Conservation (phyloP, 2,329 filamentous ascomycete genomes). For the Pestalotiopsis sp. region DNA sequence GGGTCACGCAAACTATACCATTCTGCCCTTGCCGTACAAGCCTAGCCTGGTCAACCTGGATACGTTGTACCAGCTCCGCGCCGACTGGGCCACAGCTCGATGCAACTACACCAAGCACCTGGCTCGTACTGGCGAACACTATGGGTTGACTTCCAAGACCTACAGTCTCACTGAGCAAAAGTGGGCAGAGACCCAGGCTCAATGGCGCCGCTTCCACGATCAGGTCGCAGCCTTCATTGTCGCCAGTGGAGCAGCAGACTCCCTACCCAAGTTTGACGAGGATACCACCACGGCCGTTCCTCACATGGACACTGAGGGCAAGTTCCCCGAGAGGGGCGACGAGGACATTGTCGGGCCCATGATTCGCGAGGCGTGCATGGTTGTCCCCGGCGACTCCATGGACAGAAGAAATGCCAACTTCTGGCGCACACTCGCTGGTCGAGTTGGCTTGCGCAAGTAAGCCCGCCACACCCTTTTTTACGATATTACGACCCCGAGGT, state of each 20-base stretch:
- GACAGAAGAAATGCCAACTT: slow-evolving; percentile 32
- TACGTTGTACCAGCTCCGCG: slow-evolving; percentile 63
- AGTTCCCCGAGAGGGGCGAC: slow-evolving; percentile 87
- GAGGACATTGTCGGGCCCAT: slow-evolving; percentile 94
- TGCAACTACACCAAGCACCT: slow-evolving; percentile 89
- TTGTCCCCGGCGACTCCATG: slow-evolving; percentile 27
- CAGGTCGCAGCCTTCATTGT: slow-evolving; percentile 59
- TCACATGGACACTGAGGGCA: slow-evolving; percentile 72
- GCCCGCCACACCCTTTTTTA: neutral
- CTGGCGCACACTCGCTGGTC: slow-evolving; percentile 35
- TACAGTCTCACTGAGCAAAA: slow-evolving; percentile 86
- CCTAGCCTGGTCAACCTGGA: slow-evolving; percentile 64
- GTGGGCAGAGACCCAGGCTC: slow-evolving; percentile 77
- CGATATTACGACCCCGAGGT: neutral
- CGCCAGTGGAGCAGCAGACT: slow-evolving; percentile 39
- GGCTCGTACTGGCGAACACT: slow-evolving; percentile 86
- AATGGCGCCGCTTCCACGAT: slow-evolving; percentile 74
- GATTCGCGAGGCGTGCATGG: slow-evolving; percentile 64
- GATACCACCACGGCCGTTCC: slow-evolving; percentile 67
- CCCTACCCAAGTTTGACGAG: slow-evolving; percentile 52
- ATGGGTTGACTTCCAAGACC: slow-evolving; percentile 85
- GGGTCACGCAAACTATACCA: slow-evolving; percentile 92
- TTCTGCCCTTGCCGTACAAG: slow-evolving; percentile 78
- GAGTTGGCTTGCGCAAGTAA: slow-evolving; percentile 30
- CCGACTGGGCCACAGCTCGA: slow-evolving; percentile 82